Conservation (phyloP, 331 rosid species). For the Arachis monticola region DNA sequence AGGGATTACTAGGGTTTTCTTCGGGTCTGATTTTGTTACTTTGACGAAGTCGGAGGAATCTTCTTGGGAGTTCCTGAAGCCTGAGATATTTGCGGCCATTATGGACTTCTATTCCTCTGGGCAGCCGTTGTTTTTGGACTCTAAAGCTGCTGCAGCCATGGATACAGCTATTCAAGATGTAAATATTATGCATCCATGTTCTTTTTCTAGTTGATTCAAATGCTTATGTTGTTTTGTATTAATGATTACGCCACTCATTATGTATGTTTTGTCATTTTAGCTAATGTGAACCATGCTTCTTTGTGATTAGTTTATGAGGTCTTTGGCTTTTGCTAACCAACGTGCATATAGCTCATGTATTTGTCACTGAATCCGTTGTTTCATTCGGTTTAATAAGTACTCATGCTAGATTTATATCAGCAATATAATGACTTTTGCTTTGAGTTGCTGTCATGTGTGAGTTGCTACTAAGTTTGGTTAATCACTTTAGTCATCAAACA, state of each 20-base stretch:
- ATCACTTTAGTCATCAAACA: neutral
- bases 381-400: neutral
- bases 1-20: slow-evolving; percentile 87
- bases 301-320: neutral
- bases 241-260: neutral
- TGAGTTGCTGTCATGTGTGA: neutral
- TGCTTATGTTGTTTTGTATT: neutral
- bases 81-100: slow-evolving; percentile 88
- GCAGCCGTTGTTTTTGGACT: slow-evolving; percentile 81
- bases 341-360: neutral
- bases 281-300: neutral
- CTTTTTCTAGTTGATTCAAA: slow-evolving; percentile 1
- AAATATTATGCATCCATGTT: slow-evolving; percentile 2
- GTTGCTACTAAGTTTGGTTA: neutral
- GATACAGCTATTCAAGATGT: slow-evolving; percentile 92
- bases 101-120: slow-evolving; percentile 97
- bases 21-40: slow-evolving; percentile 91
- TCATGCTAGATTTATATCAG: no score
- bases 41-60: slow-evolving; percentile 82
- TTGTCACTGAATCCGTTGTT: neutral
- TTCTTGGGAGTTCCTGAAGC: slow-evolving; percentile 91
- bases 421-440: no score
- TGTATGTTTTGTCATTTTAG: neutral
- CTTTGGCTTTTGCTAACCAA: neutral
- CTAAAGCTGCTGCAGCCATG: slow-evolving; percentile 74